Evolutionary conservation across 2,329 filamentous ascomycete genomes (phyloP), one percentile per base, ranked within the genome.

Genomic region (Pseudocercospora ulei): DNA sequence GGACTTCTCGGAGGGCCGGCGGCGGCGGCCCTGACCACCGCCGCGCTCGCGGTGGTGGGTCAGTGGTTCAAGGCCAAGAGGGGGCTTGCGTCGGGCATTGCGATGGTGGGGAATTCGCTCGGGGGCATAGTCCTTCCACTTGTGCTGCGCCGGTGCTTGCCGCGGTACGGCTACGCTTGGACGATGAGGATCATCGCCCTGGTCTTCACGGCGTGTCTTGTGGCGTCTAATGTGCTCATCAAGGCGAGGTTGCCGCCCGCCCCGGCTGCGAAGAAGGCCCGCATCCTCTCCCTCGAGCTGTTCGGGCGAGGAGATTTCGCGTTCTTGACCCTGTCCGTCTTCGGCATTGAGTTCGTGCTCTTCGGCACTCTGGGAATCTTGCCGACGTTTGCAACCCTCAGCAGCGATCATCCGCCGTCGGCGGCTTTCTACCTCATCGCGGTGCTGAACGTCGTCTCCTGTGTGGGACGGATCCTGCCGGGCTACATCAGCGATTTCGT

Each of bases 281-380:
- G 66, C 29, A 53, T 69, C 16, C 69, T 20, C 53, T 69, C 2
- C 61, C 64, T 0, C 48, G 60, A 3, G 61, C 61, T 0, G 58
- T 69, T 5, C 68, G 29, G 41, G 5, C n/a, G 25, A 17, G 25
- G 36, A 1, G 18, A 19, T 11, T 43, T 43, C 19, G 31, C 36
- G 3, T 43, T 43, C 26, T 19, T 43, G 23, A 39, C 41, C 4
- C 7, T 43, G 3, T 29, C 29, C 25, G 30, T 43, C 14, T 39
- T 70, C 40, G 56, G 62, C 1, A 62, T 71, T 12, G 68, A 71
- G 30, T 66, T 70, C 33, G 65, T 65, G 23, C 60, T 70, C 8
- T 71, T 70, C 26, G 66, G 66, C 7, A 61, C 65, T n/a, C 61
- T 64, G 1, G 65, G 64, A 1, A 58, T 70, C 5, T 51, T 71